Conservation (phyloP, 106 monocot genomes). For the Vanilla planifolia region DNA sequence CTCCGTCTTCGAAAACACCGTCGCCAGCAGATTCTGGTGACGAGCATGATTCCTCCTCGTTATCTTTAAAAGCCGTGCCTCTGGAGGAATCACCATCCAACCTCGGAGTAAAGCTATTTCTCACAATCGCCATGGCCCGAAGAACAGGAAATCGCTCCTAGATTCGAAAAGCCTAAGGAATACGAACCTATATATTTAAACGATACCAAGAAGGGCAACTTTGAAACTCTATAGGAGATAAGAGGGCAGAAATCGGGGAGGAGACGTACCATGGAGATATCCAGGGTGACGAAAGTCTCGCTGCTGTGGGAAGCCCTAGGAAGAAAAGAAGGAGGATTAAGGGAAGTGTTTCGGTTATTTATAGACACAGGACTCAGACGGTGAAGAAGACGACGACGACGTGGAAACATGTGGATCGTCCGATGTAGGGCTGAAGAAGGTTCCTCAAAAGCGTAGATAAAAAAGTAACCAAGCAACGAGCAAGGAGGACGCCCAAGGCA, state of each 20-base stretch:
- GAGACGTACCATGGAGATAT: conserved; percentile 6
- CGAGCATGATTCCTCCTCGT: conserved; percentile 14
- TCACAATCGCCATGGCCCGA: conserved; percentile 45
- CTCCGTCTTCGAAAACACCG: neutral
- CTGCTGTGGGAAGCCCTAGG: conserved; percentile 13
- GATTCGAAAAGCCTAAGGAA: neutral
- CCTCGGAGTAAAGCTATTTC: conserved; percentile 26
- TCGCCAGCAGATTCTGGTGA: neutral
- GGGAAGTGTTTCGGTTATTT: conserved; percentile 7
- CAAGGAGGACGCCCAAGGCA: conserved; percentile 5
- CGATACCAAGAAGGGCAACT: neutral
- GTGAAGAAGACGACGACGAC: conserved; percentile 42
- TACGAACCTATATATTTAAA: neutral
- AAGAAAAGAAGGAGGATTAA: conserved; percentile 1
- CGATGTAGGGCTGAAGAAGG: conserved; percentile 21
- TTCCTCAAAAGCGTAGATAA: neutral
- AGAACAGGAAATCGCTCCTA: neutral
- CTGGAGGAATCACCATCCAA: conserved; percentile 24
- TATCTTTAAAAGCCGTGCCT: conserved; percentile 12
- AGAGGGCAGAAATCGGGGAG: neutral
- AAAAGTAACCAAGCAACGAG: conserved; percentile 11
- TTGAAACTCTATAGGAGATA: conserved; percentile 13
- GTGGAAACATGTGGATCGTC: conserved; percentile 54
- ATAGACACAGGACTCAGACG: neutral
- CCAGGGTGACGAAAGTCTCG: neutral